Base-by-base conservation (phyloP, 345 rosid genomes). In the Heritiera littoralis region DNA sequence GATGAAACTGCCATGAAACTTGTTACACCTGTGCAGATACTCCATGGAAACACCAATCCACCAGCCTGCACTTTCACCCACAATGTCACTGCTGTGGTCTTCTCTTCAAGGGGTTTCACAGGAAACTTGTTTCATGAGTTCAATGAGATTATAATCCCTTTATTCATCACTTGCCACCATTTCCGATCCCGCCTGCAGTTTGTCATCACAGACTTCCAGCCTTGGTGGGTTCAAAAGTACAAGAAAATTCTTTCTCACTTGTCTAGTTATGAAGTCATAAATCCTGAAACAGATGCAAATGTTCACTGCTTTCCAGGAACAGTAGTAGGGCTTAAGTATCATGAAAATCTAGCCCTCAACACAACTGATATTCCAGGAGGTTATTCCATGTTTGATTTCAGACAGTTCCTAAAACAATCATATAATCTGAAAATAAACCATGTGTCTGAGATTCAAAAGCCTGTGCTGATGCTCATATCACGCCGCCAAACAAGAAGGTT, bases 231-330 rank as follows among this genome's bases (percentile, higher is more conserved):
- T 28, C 60, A 56, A 5, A 86, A 82, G 51, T 87, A 81, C 84
- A 77, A 49, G 5, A 77, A 64, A 51, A 23, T 82, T 46, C 58
- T 87, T 4, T n/a, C 77, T 2, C 76, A 49, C 30, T 68, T 85
- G 74, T 85, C 88, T 0, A 55, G 45, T 45, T 84, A 85, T 18
- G 72, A 79, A 28, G 74, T 75, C n/a, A 82, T 89, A 45, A 67
- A 87, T 78, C 72, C 82, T 4, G 74, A 51, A 13, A 69, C 63
- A 40, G 66, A 85, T 58, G 75, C 77, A 5, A 55, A 78, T 60
- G 83, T 83, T 48, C 89, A 84, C 20, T 86, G 92, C 85, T 87
- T 86, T 77, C 85, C 86, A 12, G 85, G 83, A 65, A 85, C 86
- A 32, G 78, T 78, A 4, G 20, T 88, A 11, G 89, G 89, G 48